phyloP scores from a whole-genome alignment of 352 stramenopile genomes.

The Phytophthora fragariae region DNA sequence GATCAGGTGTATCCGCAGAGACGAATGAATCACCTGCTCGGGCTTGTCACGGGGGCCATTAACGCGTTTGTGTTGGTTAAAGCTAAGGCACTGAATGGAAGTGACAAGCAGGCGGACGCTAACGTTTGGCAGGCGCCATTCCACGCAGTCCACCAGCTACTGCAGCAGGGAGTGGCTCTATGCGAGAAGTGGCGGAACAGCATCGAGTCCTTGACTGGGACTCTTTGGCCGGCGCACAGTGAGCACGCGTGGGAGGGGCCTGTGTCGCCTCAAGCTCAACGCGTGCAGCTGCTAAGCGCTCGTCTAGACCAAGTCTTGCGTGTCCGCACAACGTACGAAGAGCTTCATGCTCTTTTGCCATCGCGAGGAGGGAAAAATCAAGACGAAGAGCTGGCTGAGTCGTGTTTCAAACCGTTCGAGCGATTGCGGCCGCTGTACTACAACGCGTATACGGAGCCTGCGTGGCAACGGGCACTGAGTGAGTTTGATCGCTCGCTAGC shows the following conservation, averaged over 20 bases:
- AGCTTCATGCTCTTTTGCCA: slow-evolving; percentile 79
- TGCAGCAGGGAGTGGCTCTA: slow-evolving; percentile 70
- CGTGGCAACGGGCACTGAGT: slow-evolving; percentile 78
- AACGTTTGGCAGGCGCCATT: slow-evolving; percentile 78
- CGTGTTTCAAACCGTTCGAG: slow-evolving; percentile 80
- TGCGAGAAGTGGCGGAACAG: slow-evolving; percentile 85
- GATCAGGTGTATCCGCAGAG: slow-evolving; percentile 83
- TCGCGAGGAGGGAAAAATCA: slow-evolving; percentile 38
- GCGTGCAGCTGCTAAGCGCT: slow-evolving; percentile 53
- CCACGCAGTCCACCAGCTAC: slow-evolving; percentile 61
- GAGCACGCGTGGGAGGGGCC: slow-evolving; percentile 81
- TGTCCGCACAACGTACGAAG: slow-evolving; percentile 89
- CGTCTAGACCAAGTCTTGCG: slow-evolving; percentile 86
- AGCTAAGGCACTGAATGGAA: slow-evolving; percentile 33
- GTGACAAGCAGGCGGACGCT: slow-evolving; percentile 39
- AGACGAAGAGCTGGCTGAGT: slow-evolving; percentile 46
- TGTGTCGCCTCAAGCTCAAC: slow-evolving; percentile 31
- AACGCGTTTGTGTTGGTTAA: slow-evolving; percentile 76
- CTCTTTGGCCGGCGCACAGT: slow-evolving; percentile 80
- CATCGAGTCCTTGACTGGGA: slow-evolving; percentile 81
- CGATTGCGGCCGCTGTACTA: slow-evolving; percentile 83
- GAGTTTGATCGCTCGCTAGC: slow-evolving; percentile 84
- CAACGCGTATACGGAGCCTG: slow-evolving; percentile 91
- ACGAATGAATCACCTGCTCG: slow-evolving; percentile 90
- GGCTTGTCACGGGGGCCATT: slow-evolving; percentile 80